These are phyloP conservation scores for Xylaria intraflava DNA, from an alignment of 495 filamentous ascomycete species.

Conservation along the genomic window DNA sequence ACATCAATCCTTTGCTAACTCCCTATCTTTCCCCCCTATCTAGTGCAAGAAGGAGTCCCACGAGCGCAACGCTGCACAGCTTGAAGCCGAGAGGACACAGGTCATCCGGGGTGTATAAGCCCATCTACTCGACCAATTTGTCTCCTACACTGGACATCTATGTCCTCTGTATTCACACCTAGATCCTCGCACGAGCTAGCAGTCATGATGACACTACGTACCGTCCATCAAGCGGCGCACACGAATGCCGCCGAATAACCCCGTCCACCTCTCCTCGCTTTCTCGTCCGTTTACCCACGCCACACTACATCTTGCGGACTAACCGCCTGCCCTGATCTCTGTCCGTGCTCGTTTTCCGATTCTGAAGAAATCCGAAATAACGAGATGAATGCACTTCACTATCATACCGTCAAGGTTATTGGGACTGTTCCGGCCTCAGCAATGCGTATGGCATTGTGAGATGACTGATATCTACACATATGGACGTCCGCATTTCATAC, in stretches of 20 bases:
- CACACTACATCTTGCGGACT: not conserved
- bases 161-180: not conserved
- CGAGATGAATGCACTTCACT: not conserved
- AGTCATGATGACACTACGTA: not conserved
- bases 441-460: constrained; percentile 11
- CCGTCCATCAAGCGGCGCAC: not conserved
- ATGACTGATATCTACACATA: constrained; percentile 4
- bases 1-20: constrained; percentile 17
- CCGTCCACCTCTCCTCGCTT: not conserved
- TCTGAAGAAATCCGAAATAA: not conserved
- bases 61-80: constrained; percentile 83
- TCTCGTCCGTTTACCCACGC: not conserved
- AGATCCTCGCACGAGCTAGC: not conserved
- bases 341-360: not conserved
- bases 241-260: not conserved
- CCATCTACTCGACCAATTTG: not conserved
- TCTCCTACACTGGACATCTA: not conserved
- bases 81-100: constrained; percentile 80
- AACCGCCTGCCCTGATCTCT: not conserved
- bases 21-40: constrained; percentile 5
- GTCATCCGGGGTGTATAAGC: constrained; percentile 45
- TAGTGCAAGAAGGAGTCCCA: constrained; percentile 92
- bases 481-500: not conserved
- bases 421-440: constrained; percentile 1
- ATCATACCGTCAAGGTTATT: not conserved